Base-by-base conservation (phyloP, 805 yeast species). In the Wickerhamomyces kurtzmanii region DNA sequence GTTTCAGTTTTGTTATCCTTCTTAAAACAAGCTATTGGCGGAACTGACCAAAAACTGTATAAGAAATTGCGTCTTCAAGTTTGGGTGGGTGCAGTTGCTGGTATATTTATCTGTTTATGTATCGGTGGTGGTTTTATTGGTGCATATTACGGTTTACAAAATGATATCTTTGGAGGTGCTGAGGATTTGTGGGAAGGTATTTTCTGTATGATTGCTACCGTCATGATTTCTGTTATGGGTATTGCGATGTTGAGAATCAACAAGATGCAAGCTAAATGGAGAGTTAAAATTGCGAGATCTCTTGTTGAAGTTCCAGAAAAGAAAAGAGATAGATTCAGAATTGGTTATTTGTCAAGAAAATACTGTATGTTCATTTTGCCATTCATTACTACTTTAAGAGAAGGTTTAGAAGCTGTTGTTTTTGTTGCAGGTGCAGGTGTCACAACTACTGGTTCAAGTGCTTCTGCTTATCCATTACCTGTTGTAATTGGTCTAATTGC, bases 131-230 rank as follows among this genome's bases (percentile, higher is more conserved):
- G 86, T 31, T 87, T 89, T 59, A 87, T 89, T 52, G 98, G 94
- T 55, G 86, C 85, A 14, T 89, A 84, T 62, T 89, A 89, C 54
- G 59, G 81, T 20, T 65, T 81, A 28, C 76, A 79, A 38, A 71
- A 71, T 30, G 93, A 89, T 68, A 70, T 89, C 39, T 89, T 95
- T 82, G 66, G 89, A 28, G 50, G 55, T 9, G 75, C 94, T 13
- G 98, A 89, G 55, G 96, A 89, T 53, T 55, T 89, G 32, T 89
- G 97, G 97, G 98, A 89, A 68, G 97, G 96, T 63, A 65, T 84
- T 32, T 86, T 89, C 53, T 83, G 93, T 58, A 60, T 89, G 40
- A 75, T 89, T 53, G 98, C 97, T 3, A 73, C 94, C 0, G 60
- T 83, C 26, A 72, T 89, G 73, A 89, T 89, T 49, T 72, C 96